Conservation (phyloP, 805 yeast species). For the Yarrowia deformans region DNA sequence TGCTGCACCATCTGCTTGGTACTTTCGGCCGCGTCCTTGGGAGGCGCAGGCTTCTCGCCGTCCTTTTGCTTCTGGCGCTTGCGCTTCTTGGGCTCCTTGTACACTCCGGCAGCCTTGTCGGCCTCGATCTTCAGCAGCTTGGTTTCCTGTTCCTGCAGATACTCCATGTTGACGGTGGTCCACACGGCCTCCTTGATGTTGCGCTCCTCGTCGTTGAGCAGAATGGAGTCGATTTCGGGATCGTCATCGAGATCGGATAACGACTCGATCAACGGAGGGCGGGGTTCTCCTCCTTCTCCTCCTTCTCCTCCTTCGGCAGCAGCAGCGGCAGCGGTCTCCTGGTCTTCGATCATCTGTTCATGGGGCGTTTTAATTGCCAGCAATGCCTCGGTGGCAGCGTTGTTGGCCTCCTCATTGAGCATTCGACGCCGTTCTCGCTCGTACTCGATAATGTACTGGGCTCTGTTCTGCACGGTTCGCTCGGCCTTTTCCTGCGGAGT, state of each 20-base stretch:
- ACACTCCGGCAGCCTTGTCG: slow-evolving; percentile 80
- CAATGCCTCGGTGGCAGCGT: slow-evolving; percentile 18
- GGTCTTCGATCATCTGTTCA: slow-evolving; percentile 18
- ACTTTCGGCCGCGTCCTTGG: slow-evolving; percentile 69
- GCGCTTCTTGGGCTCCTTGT: slow-evolving; percentile 57
- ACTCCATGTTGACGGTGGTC: slow-evolving; percentile 90
- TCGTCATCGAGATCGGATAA: slow-evolving; percentile 81
- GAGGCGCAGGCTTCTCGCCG: slow-evolving; percentile 42
- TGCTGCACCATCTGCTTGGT: slow-evolving; percentile 78
- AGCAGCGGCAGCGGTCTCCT: neutral
- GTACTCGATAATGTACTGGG: slow-evolving; percentile 37
- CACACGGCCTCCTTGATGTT: slow-evolving; percentile 81
- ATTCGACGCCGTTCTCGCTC: slow-evolving; percentile 25
- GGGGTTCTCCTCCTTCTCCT: neutral
- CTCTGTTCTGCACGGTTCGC: slow-evolving; percentile 31
- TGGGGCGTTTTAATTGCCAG: slow-evolving; percentile 35
- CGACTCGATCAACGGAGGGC: slow-evolving; percentile 49
- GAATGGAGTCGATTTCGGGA: slow-evolving; percentile 64
- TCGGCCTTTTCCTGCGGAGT: slow-evolving; percentile 41
- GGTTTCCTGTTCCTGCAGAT: slow-evolving; percentile 80
- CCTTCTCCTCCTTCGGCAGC: neutral
- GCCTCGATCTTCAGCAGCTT: slow-evolving; percentile 85
- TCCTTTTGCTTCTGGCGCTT: slow-evolving; percentile 49
- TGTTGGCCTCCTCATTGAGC: slow-evolving; percentile 39
- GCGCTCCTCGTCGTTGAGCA: slow-evolving; percentile 74